Percentiles rank a stretch among this genome's conserved stretches.
phyloP scores from a whole-genome alignment of 2,329 filamentous ascomycete genomes.

The Helminthosporium solani region DNA sequence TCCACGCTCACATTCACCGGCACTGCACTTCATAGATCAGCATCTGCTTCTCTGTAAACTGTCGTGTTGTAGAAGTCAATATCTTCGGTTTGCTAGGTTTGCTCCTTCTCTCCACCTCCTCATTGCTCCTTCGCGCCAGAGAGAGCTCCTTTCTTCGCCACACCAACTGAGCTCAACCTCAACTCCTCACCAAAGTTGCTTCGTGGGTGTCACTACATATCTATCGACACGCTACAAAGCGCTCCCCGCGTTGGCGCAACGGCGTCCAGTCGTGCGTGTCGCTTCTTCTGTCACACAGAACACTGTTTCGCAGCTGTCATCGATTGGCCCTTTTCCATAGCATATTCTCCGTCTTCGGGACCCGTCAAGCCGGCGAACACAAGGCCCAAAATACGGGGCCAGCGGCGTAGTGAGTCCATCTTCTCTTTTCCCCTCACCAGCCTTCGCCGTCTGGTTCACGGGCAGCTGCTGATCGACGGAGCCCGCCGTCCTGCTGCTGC shows the following conservation, averaged over 20 bases:
- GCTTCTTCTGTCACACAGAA: not conserved
- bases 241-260: not conserved
- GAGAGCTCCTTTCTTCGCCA: not conserved
- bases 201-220: no score
- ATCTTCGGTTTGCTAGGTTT: not conserved
- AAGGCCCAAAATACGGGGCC: not conserved
- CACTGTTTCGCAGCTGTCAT: not conserved
- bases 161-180: no score
- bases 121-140: not conserved
- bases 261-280: not conserved
- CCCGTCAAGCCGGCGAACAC: constrained; percentile 2
- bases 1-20: not conserved
- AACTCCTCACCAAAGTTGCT: no score
- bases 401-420: not conserved
- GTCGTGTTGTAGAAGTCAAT: not conserved
- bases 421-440: not conserved
- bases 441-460: not conserved
- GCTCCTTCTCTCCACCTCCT: not conserved
- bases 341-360: not conserved
- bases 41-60: not conserved
- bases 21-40: not conserved
- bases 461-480: constrained; percentile 5
- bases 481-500: constrained; percentile 22
- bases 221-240: not conserved
- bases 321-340: not conserved